Conservation (phyloP, 306 rosid species). For the Argentina anserina region DNA sequence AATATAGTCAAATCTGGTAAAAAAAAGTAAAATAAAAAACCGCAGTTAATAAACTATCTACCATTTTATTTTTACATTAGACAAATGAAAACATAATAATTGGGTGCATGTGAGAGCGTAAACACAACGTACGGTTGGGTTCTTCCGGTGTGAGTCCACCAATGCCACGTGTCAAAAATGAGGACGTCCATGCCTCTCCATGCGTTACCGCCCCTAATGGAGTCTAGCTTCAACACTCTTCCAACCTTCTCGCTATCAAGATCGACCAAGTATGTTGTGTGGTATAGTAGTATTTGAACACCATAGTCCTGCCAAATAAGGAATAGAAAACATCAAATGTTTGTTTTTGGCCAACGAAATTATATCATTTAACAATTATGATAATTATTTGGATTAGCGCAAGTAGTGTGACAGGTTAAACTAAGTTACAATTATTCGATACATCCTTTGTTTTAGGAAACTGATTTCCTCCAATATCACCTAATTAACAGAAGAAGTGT, state of each 20-base stretch:
- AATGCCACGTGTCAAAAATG: slow-evolving; percentile 91
- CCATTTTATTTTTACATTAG: neutral
- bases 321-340: too few species aligned
- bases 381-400: too few species aligned
- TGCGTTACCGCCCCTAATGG: slow-evolving; percentile 60
- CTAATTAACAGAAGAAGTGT: too few species aligned
- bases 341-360: too few species aligned
- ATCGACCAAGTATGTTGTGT: slow-evolving; percentile 76
- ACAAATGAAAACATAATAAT: neutral
- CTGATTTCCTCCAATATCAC: too few species aligned
- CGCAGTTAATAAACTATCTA: neutral
- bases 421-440: too few species aligned
- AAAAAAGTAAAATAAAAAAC: neutral
- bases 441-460: too few species aligned
- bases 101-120: neutral
- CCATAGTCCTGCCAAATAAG: slow-evolving; percentile 48
- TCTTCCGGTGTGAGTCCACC: slow-evolving; percentile 92
- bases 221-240: slow-evolving; percentile 72
- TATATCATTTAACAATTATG: too few species aligned
- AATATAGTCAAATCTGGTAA: slow-evolving; percentile 69
- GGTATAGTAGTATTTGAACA: slow-evolving; percentile 46
- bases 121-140: slow-evolving; percentile 69
- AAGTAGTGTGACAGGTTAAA: too few species aligned
- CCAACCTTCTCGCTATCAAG: slow-evolving; percentile 59
- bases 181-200: slow-evolving; percentile 84